A percentile compares a stretch with the other conserved stretches of the same genome.
Evolutionary conservation across 192 early-diverging fungal species (phyloP).

Genomic region (Coemansia sp.): DNA sequence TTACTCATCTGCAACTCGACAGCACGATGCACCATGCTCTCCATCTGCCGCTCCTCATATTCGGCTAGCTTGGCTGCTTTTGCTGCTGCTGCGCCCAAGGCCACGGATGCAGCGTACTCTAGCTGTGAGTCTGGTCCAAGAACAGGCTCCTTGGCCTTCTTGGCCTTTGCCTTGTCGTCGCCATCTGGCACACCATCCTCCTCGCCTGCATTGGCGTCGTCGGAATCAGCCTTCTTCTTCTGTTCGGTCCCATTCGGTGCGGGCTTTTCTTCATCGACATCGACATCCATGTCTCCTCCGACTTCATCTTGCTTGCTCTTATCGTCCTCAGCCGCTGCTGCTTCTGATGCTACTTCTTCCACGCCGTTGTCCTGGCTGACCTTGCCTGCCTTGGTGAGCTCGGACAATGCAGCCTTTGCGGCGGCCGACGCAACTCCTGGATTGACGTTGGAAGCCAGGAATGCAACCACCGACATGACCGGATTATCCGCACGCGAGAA

Average conservation of each 20-base stretch:
- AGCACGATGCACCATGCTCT: conserved; percentile 74
- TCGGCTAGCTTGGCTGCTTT: conserved; percentile 82
- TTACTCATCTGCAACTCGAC: conserved; percentile 89
- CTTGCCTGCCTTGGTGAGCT: conserved; percentile 52
- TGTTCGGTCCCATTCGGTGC: not conserved
- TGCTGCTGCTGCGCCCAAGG: conserved; percentile 89
- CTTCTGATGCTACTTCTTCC: not conserved
- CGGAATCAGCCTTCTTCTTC: not conserved
- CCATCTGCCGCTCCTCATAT: conserved; percentile 85
- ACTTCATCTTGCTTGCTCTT: not conserved
- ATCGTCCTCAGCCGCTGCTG: not conserved
- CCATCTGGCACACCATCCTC: not conserved
- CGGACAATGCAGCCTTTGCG: conserved; percentile 79
- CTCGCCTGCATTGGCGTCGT: conserved; percentile 11
- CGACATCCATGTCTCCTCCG: conserved; percentile 1
- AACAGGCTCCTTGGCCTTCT: conserved; percentile 1
- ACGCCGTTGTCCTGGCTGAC: not conserved
- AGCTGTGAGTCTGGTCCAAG: conserved; percentile 55
- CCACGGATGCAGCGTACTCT: conserved; percentile 79
- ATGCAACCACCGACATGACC: conserved; percentile 86
- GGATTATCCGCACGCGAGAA: conserved; percentile 87
- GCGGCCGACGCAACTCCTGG: conserved; percentile 85
- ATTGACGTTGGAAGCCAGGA: conserved; percentile 82
- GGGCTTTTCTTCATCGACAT: not conserved
- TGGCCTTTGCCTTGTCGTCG: conserved; percentile 23